These are phyloP conservation scores for Zalaria sp. DNA, from an alignment of 2,329 filamentous ascomycete genomes.

Conservation along the genomic window DNA sequence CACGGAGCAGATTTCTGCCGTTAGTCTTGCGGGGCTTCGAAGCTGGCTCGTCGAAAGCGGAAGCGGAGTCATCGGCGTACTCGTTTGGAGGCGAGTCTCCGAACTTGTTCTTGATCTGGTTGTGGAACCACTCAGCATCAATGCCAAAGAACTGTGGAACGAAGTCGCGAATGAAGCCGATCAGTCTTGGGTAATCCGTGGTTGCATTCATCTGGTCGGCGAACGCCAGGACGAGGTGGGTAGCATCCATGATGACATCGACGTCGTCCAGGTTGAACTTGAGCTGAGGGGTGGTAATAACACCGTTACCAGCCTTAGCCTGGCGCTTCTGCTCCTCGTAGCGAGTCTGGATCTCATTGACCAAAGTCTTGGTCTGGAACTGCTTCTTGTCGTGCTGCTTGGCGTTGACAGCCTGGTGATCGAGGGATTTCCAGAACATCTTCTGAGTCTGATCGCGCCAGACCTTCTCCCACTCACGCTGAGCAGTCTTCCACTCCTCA, in stretches of 20 bases:
- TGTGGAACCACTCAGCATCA: conserved; percentile 43
- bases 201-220: conserved; percentile 24
- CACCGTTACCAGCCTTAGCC: conserved; percentile 27
- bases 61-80: conserved; percentile 52
- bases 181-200: conserved; percentile 28
- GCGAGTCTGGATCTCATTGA: conserved; percentile 81
- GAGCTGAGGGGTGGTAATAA: conserved; percentile 43
- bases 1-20: conserved; percentile 70
- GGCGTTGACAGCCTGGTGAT: conserved; percentile 87
- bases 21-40: conserved; percentile 50
- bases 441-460: conserved; percentile 93
- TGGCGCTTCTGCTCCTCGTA: conserved; percentile 78
- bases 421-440: conserved; percentile 90
- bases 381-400: conserved; percentile 84
- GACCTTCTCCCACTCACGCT: conserved; percentile 97
- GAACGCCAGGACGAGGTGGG: conserved; percentile 29
- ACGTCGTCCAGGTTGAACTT: conserved; percentile 52
- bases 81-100: conserved; percentile 46
- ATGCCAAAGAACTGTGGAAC: conserved; percentile 36
- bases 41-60: conserved; percentile 55
- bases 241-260: conserved; percentile 37
- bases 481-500: conserved; percentile 94
- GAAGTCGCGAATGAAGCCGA: conserved; percentile 35
- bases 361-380: conserved; percentile 77
- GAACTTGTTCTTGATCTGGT: conserved; percentile 41